These are phyloP conservation scores for Bombardia bombarda DNA, from an alignment of 495 filamentous ascomycete genomes.

Conservation along the genomic window DNA sequence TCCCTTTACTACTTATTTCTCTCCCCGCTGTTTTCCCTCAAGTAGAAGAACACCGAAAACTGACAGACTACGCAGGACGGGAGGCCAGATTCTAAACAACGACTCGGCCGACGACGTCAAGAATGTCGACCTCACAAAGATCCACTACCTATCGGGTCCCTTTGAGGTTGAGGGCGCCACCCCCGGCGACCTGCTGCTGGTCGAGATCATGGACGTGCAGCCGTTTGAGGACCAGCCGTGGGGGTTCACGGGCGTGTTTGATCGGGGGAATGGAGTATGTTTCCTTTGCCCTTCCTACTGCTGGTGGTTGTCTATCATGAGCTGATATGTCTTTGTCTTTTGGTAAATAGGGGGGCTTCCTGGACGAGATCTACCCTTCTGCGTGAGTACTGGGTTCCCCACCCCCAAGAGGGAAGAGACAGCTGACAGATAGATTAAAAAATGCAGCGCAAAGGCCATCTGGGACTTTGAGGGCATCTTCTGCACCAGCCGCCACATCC, in stretches of 20 bases:
- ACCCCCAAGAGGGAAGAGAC: not conserved
- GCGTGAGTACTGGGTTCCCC: too few relatives aligned
- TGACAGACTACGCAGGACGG: slow-evolving; percentile 45
- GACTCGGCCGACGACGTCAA: slow-evolving; percentile 83
- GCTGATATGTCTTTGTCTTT: not conserved
- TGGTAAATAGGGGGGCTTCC: slow-evolving; percentile 57
- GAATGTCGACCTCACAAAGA: slow-evolving; percentile 73
- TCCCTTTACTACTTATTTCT: not conserved
- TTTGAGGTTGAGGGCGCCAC: slow-evolving; percentile 84
- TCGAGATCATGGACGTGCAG: slow-evolving; percentile 95
- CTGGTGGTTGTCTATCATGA: not conserved
- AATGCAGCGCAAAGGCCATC: slow-evolving; percentile 77
- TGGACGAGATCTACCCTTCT: slow-evolving; percentile 84
- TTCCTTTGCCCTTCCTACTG: not conserved
- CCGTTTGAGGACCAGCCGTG: slow-evolving; percentile 81
- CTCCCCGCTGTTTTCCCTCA: too few relatives aligned
- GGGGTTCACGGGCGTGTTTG: slow-evolving; percentile 88
- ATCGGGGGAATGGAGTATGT: slow-evolving; percentile 60
- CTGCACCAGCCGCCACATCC: slow-evolving; percentile 85
- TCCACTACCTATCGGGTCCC: slow-evolving; percentile 86
- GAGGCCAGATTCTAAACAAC: slow-evolving; percentile 83
- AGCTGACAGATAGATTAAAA: not conserved
- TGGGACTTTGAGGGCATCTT: slow-evolving; percentile 98
- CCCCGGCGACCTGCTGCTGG: slow-evolving; percentile 78
- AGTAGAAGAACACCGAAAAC: not conserved